Evolutionary conservation across 768 basidiomycete species (phyloP), one percentile per base, ranked within the genome.

Genomic region (Trametes elegans): DNA sequence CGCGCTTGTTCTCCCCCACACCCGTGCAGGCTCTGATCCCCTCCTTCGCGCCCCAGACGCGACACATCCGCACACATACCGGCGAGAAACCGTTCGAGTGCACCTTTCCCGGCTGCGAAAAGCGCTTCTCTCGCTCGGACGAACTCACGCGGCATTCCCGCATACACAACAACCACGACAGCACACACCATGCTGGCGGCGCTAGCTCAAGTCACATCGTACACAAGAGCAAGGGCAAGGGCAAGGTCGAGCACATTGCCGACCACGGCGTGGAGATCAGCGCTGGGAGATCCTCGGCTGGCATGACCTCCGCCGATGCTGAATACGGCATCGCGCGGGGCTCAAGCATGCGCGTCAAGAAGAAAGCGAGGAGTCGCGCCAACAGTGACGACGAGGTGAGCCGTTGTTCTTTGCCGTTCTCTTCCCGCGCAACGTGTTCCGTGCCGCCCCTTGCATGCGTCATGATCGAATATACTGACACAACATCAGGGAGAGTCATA

Each of bases 21-120:
- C n/a, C n/a, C n/a, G n/a, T 23, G 53, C 29, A n/a, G 11, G n/a
- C 8, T 32, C 24, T 27, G 26, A 8, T 23, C 36, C n/a, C 45
- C 49, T 55, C n/a, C n/a, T 21, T 44, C 29, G 42, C 32, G 29
- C 36, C 31, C 0, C 70, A 98, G 92, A 99, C 96, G 18, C 88
- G 96, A 59, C 96, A 99, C 68, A 97, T 98, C 50, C 88, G 96
- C 56, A 99, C 95, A 0, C 96, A 99, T 71, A 99, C 96, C 0
- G 96, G 96, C 66, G 96, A 99, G 74, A 98, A 97, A 64, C 96
- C 96, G 2, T 98, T 98, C 65, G 80, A 83, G 19, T 99, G 96
- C 80, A 87, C 84, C 1, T 91, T 87, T 69, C 85, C 91, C 3
- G 83, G 85, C n/a, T 99, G 96, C 80, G 95, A 97, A 72, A 99